Evolutionary conservation across 345 rosid species (phyloP), one percentile per base, ranked within the genome.

Genomic region (Eucalyptus cladocalyx): DNA sequence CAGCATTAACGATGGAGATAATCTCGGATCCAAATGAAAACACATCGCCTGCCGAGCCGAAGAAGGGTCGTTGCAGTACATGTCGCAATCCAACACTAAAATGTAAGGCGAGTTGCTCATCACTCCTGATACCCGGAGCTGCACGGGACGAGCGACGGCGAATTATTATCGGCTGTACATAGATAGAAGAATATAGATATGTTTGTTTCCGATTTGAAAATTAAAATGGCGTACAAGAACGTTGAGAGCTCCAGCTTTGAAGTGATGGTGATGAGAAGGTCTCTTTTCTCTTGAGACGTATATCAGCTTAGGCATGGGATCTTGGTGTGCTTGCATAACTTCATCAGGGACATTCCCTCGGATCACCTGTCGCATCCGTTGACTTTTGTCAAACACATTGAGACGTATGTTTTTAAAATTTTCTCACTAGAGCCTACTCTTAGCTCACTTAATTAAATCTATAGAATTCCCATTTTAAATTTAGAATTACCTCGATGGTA

Each of bases 191-290:
- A 40, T 4, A 7, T 19, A 30, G 43, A 69, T 69, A 18, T 69
- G 43, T 0, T 18, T 34, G 43, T 1, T 69, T 12, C 62, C 5
- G 5, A 49, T 49, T 50, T 28, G 83, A 69, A 69, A 32, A 34
- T 76, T 21, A 37, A 37, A 11, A 40, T 69, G 45, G 50, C 87
- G 11, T 92, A 95, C 95, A 56, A 94, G 95, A 48, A 91, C 94
- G 58, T 95, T 94, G 24, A 95, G 92, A 23, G 94, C 96, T 88
- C 95, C 95, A 10, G 94, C 95, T 87, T 94, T 95, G 91, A 95
- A 95, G 87, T 93, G 89, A 54, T 94, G 95, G 2, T 86, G 90
- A 87, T 69, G 87, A 34, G 89, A 87, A 88, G 93, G 91, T 45
- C 91, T 91, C 87, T 95, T 94, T 90, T 94, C 95, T 5, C 95